Base-by-base conservation (phyloP, 305 asterid species). In the Stenogyne calaminthoides region DNA sequence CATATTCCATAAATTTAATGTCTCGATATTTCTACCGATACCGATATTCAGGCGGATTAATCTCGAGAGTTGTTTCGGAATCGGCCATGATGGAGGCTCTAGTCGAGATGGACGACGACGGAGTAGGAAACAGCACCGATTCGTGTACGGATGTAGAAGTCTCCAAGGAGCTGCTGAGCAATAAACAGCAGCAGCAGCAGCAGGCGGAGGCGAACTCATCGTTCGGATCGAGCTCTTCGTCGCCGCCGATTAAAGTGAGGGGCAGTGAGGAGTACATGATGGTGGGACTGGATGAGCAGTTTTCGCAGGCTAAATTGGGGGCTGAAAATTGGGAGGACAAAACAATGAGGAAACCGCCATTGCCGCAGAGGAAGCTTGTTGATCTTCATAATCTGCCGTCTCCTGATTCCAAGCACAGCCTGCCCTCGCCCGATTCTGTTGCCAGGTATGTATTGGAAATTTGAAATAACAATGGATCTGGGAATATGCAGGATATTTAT, bases 401-500 rank as follows among this genome's bases (percentile, higher is more conserved):
- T 27, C 93, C 91, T 3, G 96, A 85, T 78, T 90, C 96, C 0
- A 90, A 87, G 78, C 89, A 87, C 86, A 87, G 67, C 82, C 76
- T 84, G 84, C 86, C 82, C 19, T 91, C 95, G 16, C 97, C 93
- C 6, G 97, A 91, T 75, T 91, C 96, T 20, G 89, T 87, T 9
- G 83, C 89, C 11, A 89, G 97, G 97, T 91, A 25, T 25, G 1
- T 22, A 25, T 25, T 25, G 29, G 29, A 25, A 37, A 6, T 37
- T 7, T 37, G 9, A 39, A 39, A 39, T 0, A 39, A 39, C 46
- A 7, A 7, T 39, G 3, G 2, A 39, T 39, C 7, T 32, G 36
- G 7, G 7, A 32, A 5, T 32, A 32, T 4, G 36, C 46, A 8
- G 11, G 46, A 39, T 39, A 8, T 39, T 39, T 39, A 39, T 10